Base-by-base conservation (phyloP, 2,329 filamentous ascomycete genomes). In the Colletotrichum tofieldiae region DNA sequence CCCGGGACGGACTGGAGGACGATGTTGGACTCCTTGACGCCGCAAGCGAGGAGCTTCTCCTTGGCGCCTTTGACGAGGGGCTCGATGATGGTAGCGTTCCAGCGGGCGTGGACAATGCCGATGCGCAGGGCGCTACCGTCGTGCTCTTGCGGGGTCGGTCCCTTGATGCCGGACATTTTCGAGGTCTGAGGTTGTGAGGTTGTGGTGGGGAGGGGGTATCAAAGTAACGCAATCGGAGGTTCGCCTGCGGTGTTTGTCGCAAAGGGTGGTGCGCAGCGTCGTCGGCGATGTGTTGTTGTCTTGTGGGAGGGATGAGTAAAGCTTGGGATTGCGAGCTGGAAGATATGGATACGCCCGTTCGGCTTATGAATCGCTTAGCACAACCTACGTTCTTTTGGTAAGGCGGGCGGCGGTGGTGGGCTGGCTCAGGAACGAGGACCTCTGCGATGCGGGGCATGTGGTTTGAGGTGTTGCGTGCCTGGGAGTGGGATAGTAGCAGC, bases 71-170 rank as follows among this genome's bases (percentile, higher is more conserved):
- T 86, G 73, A 99, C 88, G 69, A 99, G 91, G 65, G 94, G 91
- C 71, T 93, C 91, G 83, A 98, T 98, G 81, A 99, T 94, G 76
- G 88, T 89, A 75, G 88, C 88, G 86, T 99, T 99, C 96, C 96
- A 99, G 78, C 96, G 92, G 71, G 96, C 96, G 85, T 98, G 96
- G 71, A 99, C 90, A 80, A 99, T 98, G 80, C 93, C 96, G 81
- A 99, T 92, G 80, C 96, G 94, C 75, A 99, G 90, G 79, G 86
- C 87, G 78, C 90, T 90, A 82, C 93, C 93, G 80, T 92, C 87
- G 82, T 90, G 87, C 77, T 88, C 84, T 80, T 91, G 84, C 65
- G 85, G 84, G 75, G 84, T 84, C n/a, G 88, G 88, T 71, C 87
- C 88, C 78, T 90, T 91, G 81, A 87, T 82, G 67, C 82, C 84